Evolutionary conservation across 1,284 basidiomycete genomes (phyloP).

Genomic region (Ganoderma sinense): DNA sequence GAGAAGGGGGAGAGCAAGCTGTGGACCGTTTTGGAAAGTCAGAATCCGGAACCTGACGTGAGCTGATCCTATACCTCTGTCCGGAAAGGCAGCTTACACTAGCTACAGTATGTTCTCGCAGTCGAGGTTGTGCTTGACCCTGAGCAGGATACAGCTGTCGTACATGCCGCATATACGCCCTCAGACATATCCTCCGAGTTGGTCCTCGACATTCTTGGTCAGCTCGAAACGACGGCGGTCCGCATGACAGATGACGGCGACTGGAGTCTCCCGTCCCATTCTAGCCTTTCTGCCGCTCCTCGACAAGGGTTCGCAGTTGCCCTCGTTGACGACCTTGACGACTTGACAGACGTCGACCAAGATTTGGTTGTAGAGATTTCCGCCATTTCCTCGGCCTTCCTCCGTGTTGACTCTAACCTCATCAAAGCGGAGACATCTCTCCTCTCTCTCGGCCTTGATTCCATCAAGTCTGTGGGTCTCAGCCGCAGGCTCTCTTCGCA

Average conservation of each 20-base stretch:
- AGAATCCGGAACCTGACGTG: constrained; percentile 54
- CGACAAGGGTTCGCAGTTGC: not conserved
- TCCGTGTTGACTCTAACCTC: constrained; percentile 40
- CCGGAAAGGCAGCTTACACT: not conserved
- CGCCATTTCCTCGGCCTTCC: constrained; percentile 44
- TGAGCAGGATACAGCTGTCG: constrained; percentile 36
- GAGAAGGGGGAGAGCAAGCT: constrained; percentile 32
- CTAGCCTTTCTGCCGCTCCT: not conserved
- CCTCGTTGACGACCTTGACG: not conserved
- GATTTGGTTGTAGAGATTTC: constrained; percentile 34
- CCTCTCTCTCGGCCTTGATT: constrained; percentile 56
- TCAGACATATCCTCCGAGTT: constrained; percentile 32
- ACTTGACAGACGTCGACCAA: constrained; percentile 20
- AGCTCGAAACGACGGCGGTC: constrained; percentile 24
- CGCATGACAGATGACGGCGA: constrained; percentile 19
- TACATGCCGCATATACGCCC: constrained; percentile 45
- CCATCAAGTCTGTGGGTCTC: constrained; percentile 55
- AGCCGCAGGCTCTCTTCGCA: constrained; percentile 44
- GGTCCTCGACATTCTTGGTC: constrained; percentile 34
- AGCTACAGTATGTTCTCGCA: constrained; percentile 51
- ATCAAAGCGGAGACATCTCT: constrained; percentile 47
- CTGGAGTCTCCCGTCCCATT: constrained; percentile 7
- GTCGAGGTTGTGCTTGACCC: constrained; percentile 52
- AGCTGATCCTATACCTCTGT: constrained; percentile 30
- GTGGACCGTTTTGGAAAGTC: constrained; percentile 45